Base-by-base conservation (phyloP, 169 alveolate genomes). In the Eimeria necatrix region DNA sequence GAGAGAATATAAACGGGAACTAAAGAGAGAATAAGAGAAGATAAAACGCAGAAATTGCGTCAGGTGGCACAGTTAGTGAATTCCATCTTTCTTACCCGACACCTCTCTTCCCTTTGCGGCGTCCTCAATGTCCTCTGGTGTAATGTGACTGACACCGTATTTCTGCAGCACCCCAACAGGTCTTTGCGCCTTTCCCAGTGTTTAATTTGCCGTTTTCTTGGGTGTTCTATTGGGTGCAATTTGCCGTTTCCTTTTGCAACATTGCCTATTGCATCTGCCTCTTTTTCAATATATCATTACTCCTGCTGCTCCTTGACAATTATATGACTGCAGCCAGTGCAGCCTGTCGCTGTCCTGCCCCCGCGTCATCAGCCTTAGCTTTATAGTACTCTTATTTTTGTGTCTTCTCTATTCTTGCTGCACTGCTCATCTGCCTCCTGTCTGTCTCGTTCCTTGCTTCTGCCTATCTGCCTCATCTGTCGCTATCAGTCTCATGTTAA, bases 21-120 rank as follows among this genome's bases (percentile, higher is more conserved):
- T 6, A 53, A 6, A 53, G 12, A 53, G 12, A 53, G 18, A 56
- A 56, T 12, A 26, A n/a, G n/a, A 71, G 81, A 12, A 48, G 12
- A 22, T 26, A 32, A 8, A 32, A 26, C 4, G 0, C 41, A 32
- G 41, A 32, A 32, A 32, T 32, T 0, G 41, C 0, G 41, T 32
- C 41, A 32, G 2, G 41, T 32, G 41, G 41, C 41, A 32, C 41
- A 32, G 41, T 32, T 32, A 32, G 41, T 32, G 41, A 32, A 2
- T 2, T 32, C 41, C 2, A 32, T 18, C 20, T 18, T 18, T 14
- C 90, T 24, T n/a, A 81, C 90, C 90, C 7, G 90, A 81, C 73
- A 81, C 71, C 71, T 51, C 56, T 4, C 90, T 49, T 12, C 90
- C 90, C n/a, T 49, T 24, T 22, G 90, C 52, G 12, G 73, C 90